Evolutionary conservation across 768 basidiomycete genomes (phyloP), one percentile per base, ranked within the genome.

Genomic region (Rhodotorula sphaerocarpa): DNA sequence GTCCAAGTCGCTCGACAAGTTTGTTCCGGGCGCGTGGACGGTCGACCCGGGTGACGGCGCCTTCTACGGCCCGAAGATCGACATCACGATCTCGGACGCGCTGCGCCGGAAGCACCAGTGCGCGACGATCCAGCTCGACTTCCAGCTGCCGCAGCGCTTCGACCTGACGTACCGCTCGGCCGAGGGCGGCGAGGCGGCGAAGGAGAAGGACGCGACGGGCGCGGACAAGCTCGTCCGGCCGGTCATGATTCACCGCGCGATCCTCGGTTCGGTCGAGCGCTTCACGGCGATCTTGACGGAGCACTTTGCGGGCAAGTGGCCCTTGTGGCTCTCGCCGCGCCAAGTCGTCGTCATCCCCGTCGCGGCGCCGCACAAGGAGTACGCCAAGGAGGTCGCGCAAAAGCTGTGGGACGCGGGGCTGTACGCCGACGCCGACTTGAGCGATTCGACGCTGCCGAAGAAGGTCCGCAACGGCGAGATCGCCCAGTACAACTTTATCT

Each of bases 21-120:
- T 83, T 60, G 86, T 91, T 70, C 83, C 89, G 0, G 90, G 88
- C 50, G 81, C 87, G 69, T 99, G 95, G 95, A 82, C 84, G 57
- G 76, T 92, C 60, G 95, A 95, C 75, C 88, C 88, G 14, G 93
- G 91, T 48, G 95, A 99, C 72, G 95, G 95, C 53, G 95, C 95
- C 15, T 99, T 99, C 82, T 99, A 99, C 77, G 95, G 95, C 1
- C 95, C 95, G 67, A 97, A 97, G 80, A 93, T 96, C 72, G 95
- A 97, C 76, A 93, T 99, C 78, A 90, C 87, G 63, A 87, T 97
- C 74, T 83, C 84, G 30, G 95, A 99, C 71, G 92, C 95, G 1
- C 80, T 97, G 28, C 83, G 81, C 42, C 84, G 95, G 50, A 89
- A 90, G 28, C 93, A 90, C 84, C 95, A 99, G 76, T 97, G 93